Evolutionary conservation across 208 protist species (phyloP).

Genomic region (Acanthamoeba culbertsoni): DNA sequence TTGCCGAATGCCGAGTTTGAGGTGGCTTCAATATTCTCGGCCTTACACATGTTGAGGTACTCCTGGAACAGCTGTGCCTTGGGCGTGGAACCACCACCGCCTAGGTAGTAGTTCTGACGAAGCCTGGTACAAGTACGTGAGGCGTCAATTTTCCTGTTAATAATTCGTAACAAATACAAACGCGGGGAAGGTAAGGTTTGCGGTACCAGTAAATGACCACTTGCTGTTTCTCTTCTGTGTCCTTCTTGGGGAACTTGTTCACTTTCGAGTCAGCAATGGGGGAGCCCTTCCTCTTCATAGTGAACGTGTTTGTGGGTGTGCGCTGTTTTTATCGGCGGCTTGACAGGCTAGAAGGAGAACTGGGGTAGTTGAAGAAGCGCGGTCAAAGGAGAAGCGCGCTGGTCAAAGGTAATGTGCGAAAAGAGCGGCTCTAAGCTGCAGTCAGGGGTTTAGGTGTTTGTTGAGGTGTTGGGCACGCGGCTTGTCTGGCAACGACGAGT

Average conservation of each 20-base stretch:
- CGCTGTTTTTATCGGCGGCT: too few relatives aligned
- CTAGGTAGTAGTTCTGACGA: not conserved
- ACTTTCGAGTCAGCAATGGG: not conserved
- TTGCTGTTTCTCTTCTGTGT: not conserved
- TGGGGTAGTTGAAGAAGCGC: too few relatives aligned
- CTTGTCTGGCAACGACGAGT: too few relatives aligned
- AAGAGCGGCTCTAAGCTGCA: too few relatives aligned
- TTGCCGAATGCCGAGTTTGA: constrained; percentile 36
- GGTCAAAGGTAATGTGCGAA: too few relatives aligned
- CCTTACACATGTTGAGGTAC: not conserved
- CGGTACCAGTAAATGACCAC: constrained; percentile 29
- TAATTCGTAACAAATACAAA: not conserved
- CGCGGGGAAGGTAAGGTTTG: not conserved
- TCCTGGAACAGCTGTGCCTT: constrained; percentile 9
- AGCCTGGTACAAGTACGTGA: not conserved
- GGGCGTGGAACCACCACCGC: not conserved
- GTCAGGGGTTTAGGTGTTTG: too few relatives aligned
- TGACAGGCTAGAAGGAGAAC: too few relatives aligned
- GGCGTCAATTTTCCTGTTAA: too few relatives aligned
- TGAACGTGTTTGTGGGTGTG: not conserved
- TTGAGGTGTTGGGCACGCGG: too few relatives aligned
- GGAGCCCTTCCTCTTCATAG: not conserved
- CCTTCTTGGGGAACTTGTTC: not conserved
- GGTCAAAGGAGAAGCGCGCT: too few relatives aligned
- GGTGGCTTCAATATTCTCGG: not conserved